Conservation (phyloP, 2,329 filamentous ascomycete genomes). For the Ophiostoma fasciatum region DNA sequence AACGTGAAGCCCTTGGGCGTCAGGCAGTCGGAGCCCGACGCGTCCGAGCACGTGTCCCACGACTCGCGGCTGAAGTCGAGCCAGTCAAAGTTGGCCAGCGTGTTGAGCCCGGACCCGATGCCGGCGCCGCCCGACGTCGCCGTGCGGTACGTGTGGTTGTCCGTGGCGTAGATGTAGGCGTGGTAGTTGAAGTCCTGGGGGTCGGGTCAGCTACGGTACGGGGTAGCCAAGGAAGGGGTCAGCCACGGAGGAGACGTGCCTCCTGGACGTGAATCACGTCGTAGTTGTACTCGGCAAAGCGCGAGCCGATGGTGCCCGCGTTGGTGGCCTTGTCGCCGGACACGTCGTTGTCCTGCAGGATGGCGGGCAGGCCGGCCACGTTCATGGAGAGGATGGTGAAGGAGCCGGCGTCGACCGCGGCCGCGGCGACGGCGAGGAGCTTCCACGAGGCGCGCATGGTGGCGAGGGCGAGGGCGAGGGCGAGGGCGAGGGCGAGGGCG, state of each 20-base stretch:
- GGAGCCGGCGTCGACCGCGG: too few species aligned
- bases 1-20: constrained; percentile 58
- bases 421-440: too few species aligned
- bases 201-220: too few species aligned
- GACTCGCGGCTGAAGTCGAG: constrained; percentile 39
- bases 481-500: too few species aligned
- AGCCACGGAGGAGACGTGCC: constrained; percentile 16
- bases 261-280: constrained; percentile 53
- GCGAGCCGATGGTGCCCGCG: constrained; percentile 37
- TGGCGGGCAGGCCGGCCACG: constrained; percentile 41
- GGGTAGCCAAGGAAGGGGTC: too few species aligned
- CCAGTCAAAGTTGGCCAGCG: constrained; percentile 43
- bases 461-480: too few species aligned
- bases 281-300: constrained; percentile 41
- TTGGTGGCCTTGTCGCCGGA: constrained; percentile 47
- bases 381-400: constrained; percentile 42
- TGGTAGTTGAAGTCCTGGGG: constrained; percentile 51
- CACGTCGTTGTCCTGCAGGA: constrained; percentile 44
- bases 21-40: constrained; percentile 43
- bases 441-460: too few species aligned
- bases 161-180: constrained; percentile 43
- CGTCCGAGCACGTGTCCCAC: constrained; percentile 43
- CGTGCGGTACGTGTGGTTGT: constrained; percentile 45
- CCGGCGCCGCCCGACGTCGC: constrained; percentile 49
- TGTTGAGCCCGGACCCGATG: constrained; percentile 50